Percentiles rank a stretch among this genome's conserved stretches.
phyloP scores from a whole-genome alignment of 2,329 filamentous ascomycete genomes.

The Plenodomus lindquistii region DNA sequence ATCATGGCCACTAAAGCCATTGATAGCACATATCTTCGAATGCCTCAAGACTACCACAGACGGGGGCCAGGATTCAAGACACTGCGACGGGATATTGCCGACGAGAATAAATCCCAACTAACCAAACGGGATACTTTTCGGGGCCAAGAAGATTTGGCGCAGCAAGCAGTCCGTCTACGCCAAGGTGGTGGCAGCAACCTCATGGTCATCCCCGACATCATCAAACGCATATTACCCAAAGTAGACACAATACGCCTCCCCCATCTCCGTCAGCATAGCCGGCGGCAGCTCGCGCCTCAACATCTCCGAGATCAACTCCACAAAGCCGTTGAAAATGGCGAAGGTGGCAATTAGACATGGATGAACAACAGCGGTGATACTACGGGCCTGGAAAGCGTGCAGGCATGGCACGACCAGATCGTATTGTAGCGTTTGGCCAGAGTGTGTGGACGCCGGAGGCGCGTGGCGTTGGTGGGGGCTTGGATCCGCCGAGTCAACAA shows the following conservation, averaged over 20 bases:
- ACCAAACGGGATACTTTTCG: too few species aligned
- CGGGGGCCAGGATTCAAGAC: slow-evolving; percentile 48
- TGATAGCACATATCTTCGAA: slow-evolving; percentile 59
- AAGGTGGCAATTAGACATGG: slow-evolving; percentile 49
- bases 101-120: too few species aligned
- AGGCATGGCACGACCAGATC: slow-evolving; percentile 35
- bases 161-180: slow-evolving; percentile 60
- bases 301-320: slow-evolving; percentile 56
- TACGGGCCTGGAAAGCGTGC: slow-evolving; percentile 23
- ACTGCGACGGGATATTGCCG: slow-evolving; percentile 59
- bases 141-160: slow-evolving; percentile 63
- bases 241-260: slow-evolving; percentile 14
- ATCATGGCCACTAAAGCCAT: slow-evolving; percentile 61
- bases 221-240: slow-evolving; percentile 42
- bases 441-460: slow-evolving; percentile 48
- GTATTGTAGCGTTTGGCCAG: slow-evolving; percentile 49
- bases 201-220: slow-evolving; percentile 51
- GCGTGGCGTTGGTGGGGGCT: slow-evolving; percentile 43
- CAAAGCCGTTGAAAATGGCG: slow-evolving; percentile 44
- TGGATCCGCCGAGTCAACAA: slow-evolving; percentile 28
- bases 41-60: slow-evolving; percentile 44
- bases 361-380: slow-evolving; percentile 54
- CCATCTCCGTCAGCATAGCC: slow-evolving; percentile 35
- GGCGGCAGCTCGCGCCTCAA: slow-evolving; percentile 49
- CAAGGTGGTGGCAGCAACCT: slow-evolving; percentile 52